Evolutionary conservation across 108 stramenopile genomes (phyloP).

Genomic region (Fragilaria crotonensis): DNA sequence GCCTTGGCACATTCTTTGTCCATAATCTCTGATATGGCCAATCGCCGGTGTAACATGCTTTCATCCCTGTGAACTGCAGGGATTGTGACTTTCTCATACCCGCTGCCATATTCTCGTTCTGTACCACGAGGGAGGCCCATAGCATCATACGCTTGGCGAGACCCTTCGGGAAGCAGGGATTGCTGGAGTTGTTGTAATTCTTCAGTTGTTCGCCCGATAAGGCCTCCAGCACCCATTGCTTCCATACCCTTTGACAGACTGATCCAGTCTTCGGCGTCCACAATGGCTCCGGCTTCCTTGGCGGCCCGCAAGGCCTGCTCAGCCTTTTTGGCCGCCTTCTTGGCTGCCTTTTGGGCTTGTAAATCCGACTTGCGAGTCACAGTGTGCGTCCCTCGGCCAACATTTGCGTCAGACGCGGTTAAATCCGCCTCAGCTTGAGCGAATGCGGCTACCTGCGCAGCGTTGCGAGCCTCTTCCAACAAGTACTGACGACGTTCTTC

Average conservation of each 20-base stretch:
- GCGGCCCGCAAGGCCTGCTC: constrained; percentile 48
- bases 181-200: constrained; percentile 49
- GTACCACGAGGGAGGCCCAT: constrained; percentile 57
- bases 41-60: constrained; percentile 35
- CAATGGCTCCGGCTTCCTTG: constrained; percentile 66
- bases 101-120: constrained; percentile 55
- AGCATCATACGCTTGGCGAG: constrained; percentile 41
- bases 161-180: constrained; percentile 58
- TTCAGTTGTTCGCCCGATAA: constrained; percentile 16
- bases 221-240: constrained; percentile 23
- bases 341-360: constrained; percentile 43
- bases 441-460: constrained; percentile 51
- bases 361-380: constrained; percentile 46
- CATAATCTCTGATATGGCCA: constrained; percentile 54
- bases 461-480: constrained; percentile 51
- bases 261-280: constrained; percentile 43
- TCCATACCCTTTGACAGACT: constrained; percentile 3
- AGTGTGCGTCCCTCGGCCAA: constrained; percentile 48
- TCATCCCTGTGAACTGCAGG: constrained; percentile 62
- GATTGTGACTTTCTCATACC: constrained; percentile 74
- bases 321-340: constrained; percentile 61
- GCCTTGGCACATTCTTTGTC: constrained; percentile 40
- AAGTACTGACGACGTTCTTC: constrained; percentile 34
- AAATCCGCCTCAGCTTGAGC: constrained; percentile 40
- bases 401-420: not conserved